Evolutionary conservation across 345 rosid genomes (phyloP).

Genomic region (Camelina neglecta): DNA sequence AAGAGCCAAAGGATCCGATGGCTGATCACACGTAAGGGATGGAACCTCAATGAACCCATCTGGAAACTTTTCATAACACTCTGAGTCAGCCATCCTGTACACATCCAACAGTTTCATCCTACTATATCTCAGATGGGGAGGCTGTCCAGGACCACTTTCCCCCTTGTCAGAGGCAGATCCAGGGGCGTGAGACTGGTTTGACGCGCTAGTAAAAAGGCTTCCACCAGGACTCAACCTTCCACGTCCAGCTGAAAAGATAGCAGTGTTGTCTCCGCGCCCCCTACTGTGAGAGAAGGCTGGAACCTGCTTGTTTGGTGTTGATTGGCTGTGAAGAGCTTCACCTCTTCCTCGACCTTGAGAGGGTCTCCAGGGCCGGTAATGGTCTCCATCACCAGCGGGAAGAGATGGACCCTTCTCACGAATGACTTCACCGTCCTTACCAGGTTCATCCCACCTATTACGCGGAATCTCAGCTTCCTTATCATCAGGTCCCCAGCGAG

Average conservation of each 20-base stretch:
- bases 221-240: slow-evolving; percentile 67
- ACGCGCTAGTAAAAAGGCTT: slow-evolving; percentile 44
- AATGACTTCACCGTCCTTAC: slow-evolving; percentile 68
- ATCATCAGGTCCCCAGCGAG: slow-evolving; percentile 95
- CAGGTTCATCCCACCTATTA: slow-evolving; percentile 65
- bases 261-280: slow-evolving; percentile 69
- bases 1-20: slow-evolving; percentile 79
- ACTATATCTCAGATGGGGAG: slow-evolving; percentile 61
- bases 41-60: slow-evolving; percentile 71
- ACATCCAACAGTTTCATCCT: slow-evolving; percentile 82
- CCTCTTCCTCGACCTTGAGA: slow-evolving; percentile 80
- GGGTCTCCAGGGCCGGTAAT: slow-evolving; percentile 83
- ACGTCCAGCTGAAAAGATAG: slow-evolving; percentile 66
- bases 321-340: slow-evolving; percentile 67
- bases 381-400: slow-evolving; percentile 62
- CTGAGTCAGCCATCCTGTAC: slow-evolving; percentile 69
- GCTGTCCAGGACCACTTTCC: slow-evolving; percentile 63
- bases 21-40: slow-evolving; percentile 72
- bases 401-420: slow-evolving; percentile 64
- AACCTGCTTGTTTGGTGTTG: slow-evolving; percentile 67
- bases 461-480: slow-evolving; percentile 62
- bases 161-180: slow-evolving; percentile 54
- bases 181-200: slow-evolving; percentile 53
- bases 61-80: slow-evolving; percentile 44
- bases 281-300: slow-evolving; percentile 65